Evolutionary conservation across 2,329 filamentous ascomycete species (phyloP).

Genomic region (Cryoendolithus antarcticus): DNA sequence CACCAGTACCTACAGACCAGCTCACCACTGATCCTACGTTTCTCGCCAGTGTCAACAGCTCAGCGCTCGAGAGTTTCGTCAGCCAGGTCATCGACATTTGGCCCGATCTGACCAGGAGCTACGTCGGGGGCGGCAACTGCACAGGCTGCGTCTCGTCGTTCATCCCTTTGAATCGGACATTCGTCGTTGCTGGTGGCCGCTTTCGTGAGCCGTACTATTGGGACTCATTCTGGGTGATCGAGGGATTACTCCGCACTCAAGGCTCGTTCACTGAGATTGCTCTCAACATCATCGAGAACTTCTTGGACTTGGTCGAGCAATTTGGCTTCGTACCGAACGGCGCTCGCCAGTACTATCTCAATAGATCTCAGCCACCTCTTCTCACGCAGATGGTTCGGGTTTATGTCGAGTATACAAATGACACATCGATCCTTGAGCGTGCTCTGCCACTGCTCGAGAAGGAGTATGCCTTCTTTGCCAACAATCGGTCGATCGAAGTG

Average conservation of each 20-base stretch:
- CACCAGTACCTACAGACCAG: constrained; percentile 38
- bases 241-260: constrained; percentile 52
- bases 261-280: constrained; percentile 52
- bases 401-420: constrained; percentile 54
- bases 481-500: constrained; percentile 47
- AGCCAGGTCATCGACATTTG: constrained; percentile 56
- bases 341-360: constrained; percentile 54
- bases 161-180: constrained; percentile 53
- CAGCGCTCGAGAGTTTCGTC: constrained; percentile 48
- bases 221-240: constrained; percentile 58
- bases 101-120: constrained; percentile 53
- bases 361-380: constrained; percentile 52
- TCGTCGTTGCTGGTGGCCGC: constrained; percentile 59
- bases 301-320: constrained; percentile 51
- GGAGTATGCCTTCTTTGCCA: constrained; percentile 52
- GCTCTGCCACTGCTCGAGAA: constrained; percentile 50
- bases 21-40: constrained; percentile 47
- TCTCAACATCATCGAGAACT: constrained; percentile 58
- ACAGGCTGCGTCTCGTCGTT: constrained; percentile 51
- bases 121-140: constrained; percentile 43
- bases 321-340: constrained; percentile 59
- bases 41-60: constrained; percentile 43
- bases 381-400: constrained; percentile 53
- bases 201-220: constrained; percentile 62
- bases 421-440: constrained; percentile 46